Base-by-base conservation (phyloP, 2,329 filamentous ascomycete genomes). In the Aspergillus phoenicis region DNA sequence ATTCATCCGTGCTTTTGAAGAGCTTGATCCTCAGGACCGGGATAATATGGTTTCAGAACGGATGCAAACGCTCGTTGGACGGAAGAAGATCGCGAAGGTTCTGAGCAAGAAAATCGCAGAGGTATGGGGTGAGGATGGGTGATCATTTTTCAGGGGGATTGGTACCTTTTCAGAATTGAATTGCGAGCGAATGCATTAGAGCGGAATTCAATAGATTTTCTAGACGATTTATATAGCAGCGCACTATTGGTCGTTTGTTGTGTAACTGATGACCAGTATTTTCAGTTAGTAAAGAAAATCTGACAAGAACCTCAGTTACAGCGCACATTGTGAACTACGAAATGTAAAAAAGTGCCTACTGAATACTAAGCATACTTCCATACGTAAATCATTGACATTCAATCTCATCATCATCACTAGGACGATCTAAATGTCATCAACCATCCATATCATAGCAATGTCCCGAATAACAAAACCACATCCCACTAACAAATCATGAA, bases 21-120 rank as follows among this genome's bases (percentile, higher is more conserved):
- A 74, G 0, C 85, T 86, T 53, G 69, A 68, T 8, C 61, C 67
- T 53, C 88, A 85, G 68, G 82, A 82, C 52, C 86, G 86, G 69
- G 80, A 83, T 48, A 84, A 85, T 33, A 77, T 93, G 76, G 83
- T 92, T 1, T 83, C 81, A 4, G 80, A 78, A 17, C 78, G 83
- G 63, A 81, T 91, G 70, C 72, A 78, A 10, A 78, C 82, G 22
- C 72, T 91, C 26, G 80, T 91, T 1, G 88, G 88, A 2, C 83
- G 85, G 63, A 91, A 88, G 78, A 91, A 89, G 75, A 82, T 93
- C 33, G 81, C 81, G 13, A 90, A 85, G 70, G 76, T 79, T 0
- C 71, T 93, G 55, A 91, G 90, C 71, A 82, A 84, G 65, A 89
- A 87, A 70, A 84, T 93, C 69, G 88, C 89, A 0, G 88, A 91